Base-by-base conservation (phyloP, 805 yeast genomes). In the Wickerhamiella domercqiae region DNA sequence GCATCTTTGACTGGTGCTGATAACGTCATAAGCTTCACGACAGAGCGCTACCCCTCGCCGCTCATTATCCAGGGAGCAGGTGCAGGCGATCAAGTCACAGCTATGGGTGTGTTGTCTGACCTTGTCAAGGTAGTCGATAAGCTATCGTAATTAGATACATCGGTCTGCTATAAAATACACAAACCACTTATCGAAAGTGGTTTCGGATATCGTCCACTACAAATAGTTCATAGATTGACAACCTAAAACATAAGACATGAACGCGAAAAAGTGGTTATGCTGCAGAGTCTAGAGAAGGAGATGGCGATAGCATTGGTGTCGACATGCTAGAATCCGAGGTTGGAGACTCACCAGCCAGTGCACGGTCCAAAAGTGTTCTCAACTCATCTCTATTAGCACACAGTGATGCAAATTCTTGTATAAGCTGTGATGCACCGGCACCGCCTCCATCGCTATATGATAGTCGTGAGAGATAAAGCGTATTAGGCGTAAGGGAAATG, bases 21-120 rank as follows among this genome's bases (percentile, higher is more conserved):
- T 59, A 90, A 90, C 55, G 95, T 90, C 42, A 78, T 90, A 44
- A 76, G 96, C 17, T 79, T 90, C 63, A 77, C 75, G 59, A 78
- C 96, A 22, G 75, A 81, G 57, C 79, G 99, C 64, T 90, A 90
- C 62, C 71, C 78, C 29, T 83, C 82, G 61, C 98, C 98, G 38
- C 68, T 90, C 57, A 78, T 90, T 45, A 71, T 90, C 51, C 98
- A 90, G 68, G 99, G 99, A 62, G 98, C 99, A 22, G 99, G 67
- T 50, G 72, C 94, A 51, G 90, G 93, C 54, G 76, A 75, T 33
- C 79, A 64, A 14, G 81, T 75, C 33, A 74, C 80, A 22, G 80
- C 81, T 42, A 76, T 78, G 50, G 99, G 98, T 61, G 96, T 90
- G 32, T 70, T 90, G 48, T 94, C 93, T 38, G 99, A 90, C 57